Base-by-base conservation (phyloP, 1,284 basidiomycete genomes). In the Schizophyllum commune region DNA sequence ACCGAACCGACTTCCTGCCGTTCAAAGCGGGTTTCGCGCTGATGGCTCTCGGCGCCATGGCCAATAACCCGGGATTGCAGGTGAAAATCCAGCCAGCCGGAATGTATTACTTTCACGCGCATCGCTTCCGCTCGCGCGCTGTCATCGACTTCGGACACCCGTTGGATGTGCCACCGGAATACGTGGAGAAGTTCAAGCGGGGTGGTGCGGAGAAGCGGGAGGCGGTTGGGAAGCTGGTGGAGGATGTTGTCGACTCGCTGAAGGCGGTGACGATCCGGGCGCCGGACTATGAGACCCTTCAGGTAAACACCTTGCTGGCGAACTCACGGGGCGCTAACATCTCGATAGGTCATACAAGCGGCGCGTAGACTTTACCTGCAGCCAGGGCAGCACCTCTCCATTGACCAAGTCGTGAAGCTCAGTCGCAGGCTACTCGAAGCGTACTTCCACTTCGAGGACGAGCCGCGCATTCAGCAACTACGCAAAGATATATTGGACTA, bases 41-140 rank as follows among this genome's bases (percentile, higher is more conserved):
- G 67, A 98, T 98, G 95, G 94, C 96, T n/a, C 82, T 98, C 4
- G 96, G 96, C 39, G 95, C 96, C 1, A 96, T 98, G 92, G 91
- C 92, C 2, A 89, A 91, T 64, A 85, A 98, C 72, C 88, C 94
- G n/a, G 83, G 79, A 58, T 80, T 94, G 58, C 86, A 87, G 67
- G 94, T 98, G 68, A 92, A 92, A 73, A 92, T 98, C 64, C 92
- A 98, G 7, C 96, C 96, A 27, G 94, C 96, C 64, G 96, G 96
- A 15, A 78, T 98, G 47, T 93, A 91, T 8, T 98, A 98, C 72
- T 98, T 98, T 75, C 95, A 98, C 75, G 87, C 96, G 0, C 91
- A 98, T 75, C 88, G 90, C 64, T 98, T 98, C 79, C 88, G 96
- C 57, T 96, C 94, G 17, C 84, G 96, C 61, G 96, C 94, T 8